A percentile compares a stretch with the other conserved stretches of the same genome.
Evolutionary conservation across 2,329 filamentous ascomycete species (phyloP).

Genomic region (Penicillium sp.): DNA sequence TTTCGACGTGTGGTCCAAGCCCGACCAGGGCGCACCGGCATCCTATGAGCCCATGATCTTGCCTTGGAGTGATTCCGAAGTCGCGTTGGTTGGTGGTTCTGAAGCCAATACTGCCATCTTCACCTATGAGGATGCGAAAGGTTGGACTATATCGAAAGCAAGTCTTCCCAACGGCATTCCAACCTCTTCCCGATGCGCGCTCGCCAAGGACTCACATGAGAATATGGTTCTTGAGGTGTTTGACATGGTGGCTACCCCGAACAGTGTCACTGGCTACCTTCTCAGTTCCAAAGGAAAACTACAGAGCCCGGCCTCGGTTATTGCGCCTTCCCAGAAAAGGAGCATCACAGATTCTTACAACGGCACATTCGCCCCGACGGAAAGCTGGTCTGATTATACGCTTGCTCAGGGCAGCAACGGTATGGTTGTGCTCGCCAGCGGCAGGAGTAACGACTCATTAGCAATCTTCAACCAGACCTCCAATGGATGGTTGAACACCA

Average conservation of each 20-base stretch:
- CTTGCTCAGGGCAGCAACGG: constrained; percentile 62
- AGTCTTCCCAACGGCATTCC: constrained; percentile 59
- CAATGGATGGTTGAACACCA: constrained; percentile 76
- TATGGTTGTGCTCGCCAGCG: constrained; percentile 73
- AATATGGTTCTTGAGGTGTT: constrained; percentile 78
- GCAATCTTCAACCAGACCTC: constrained; percentile 70
- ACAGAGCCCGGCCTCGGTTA: constrained; percentile 47
- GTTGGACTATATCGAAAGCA: constrained; percentile 66
- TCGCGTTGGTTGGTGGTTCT: constrained; percentile 71
- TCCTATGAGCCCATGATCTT: constrained; percentile 67
- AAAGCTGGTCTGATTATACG: constrained; percentile 64
- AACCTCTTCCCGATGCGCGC: constrained; percentile 58
- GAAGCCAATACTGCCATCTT: constrained; percentile 64
- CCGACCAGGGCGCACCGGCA: constrained; percentile 57
- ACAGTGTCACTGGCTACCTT: constrained; percentile 67
- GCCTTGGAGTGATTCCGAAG: constrained; percentile 67
- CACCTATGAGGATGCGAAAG: constrained; percentile 55
- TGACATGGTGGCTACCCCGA: constrained; percentile 69
- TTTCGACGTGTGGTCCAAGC: constrained; percentile 58
- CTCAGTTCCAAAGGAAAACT: constrained; percentile 56
- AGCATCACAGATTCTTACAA: constrained; percentile 70
- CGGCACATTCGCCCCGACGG: constrained; percentile 63
- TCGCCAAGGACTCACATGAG: constrained; percentile 69
- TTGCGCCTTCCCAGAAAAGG: constrained; percentile 40
- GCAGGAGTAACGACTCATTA: constrained; percentile 62